phyloP scores from a whole-genome alignment of 352 stramenopile genomes.

The Phytophthora ramorum region DNA sequence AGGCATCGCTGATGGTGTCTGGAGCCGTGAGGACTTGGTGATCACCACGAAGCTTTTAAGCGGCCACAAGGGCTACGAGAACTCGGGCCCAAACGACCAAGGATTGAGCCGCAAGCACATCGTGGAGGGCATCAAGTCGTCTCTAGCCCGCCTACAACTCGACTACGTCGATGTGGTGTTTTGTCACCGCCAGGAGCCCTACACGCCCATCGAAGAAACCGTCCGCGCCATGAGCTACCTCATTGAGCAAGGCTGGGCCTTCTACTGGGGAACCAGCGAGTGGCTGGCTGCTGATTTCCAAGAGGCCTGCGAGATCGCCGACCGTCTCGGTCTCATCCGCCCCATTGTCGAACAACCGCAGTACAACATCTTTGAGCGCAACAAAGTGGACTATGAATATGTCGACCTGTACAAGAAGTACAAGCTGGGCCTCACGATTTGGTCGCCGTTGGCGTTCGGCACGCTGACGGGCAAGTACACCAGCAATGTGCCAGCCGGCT shows the following conservation, averaged over 20 bases:
- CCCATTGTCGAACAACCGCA: constrained; percentile 58
- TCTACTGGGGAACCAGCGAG: constrained; percentile 45
- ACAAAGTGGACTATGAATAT: constrained; percentile 53
- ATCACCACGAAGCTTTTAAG: constrained; percentile 66
- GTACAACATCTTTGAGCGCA: constrained; percentile 71
- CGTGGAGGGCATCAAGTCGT: constrained; percentile 48
- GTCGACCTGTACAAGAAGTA: constrained; percentile 34
- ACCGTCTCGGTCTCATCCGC: constrained; percentile 38
- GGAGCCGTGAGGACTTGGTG: constrained; percentile 59
- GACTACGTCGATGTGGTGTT: constrained; percentile 74
- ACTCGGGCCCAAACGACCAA: constrained; percentile 37
- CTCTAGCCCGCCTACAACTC: constrained; percentile 46
- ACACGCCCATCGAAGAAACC: not conserved
- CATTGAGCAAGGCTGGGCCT: no score
- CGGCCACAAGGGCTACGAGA: constrained; percentile 29
- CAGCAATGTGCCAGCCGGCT: constrained; percentile 34
- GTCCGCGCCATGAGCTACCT: no score
- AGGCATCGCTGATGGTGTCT: constrained; percentile 40
- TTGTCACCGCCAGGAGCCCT: constrained; percentile 59
- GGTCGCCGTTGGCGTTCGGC: constrained; percentile 50
- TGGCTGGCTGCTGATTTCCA: constrained; percentile 40
- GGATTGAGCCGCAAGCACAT: constrained; percentile 55
- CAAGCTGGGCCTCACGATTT: constrained; percentile 57
- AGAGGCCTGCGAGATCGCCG: constrained; percentile 55
- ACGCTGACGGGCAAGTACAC: constrained; percentile 72